Conservation (phyloP, 2,329 filamentous ascomycete genomes). For the Metarhizium brunneum region DNA sequence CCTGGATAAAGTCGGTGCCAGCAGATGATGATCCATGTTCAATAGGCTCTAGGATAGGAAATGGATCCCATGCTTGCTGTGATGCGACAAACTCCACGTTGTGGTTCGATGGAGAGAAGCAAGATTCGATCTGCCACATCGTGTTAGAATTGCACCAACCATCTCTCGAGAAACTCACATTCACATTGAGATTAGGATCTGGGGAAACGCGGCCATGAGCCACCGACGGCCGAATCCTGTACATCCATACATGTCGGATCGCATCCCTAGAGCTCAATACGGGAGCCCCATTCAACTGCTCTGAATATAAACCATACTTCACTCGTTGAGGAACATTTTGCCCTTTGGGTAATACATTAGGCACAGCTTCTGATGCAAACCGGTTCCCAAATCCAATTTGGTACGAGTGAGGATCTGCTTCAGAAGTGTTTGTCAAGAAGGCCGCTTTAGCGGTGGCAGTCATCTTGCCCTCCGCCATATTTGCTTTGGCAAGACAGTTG, state of each 20-base stretch:
- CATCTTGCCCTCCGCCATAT: conserved; percentile 5
- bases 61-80: conserved; percentile 40
- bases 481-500: background rate
- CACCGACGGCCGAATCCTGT: conserved; percentile 22
- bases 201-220: conserved; percentile 16
- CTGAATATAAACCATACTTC: conserved; percentile 31
- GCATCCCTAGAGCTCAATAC: conserved; percentile 21
- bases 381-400: conserved; percentile 47
- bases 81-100: conserved; percentile 34
- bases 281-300: conserved; percentile 36
- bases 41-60: conserved; percentile 15
- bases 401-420: conserved; percentile 38
- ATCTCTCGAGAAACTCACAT: conserved; percentile 10
- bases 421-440: conserved; percentile 13
- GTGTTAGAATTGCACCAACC: background rate
- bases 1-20: conserved; percentile 33
- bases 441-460: conserved; percentile 12
- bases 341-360: conserved; percentile 33
- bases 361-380: conserved; percentile 36
- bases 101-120: conserved; percentile 36
- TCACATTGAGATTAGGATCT: conserved; percentile 15
- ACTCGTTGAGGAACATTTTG: conserved; percentile 36
- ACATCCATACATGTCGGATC: conserved; percentile 25
- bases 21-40: background rate
- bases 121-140: conserved; percentile 22